These are phyloP conservation scores for Protomyces arabidopsidicola DNA, from an alignment of 1,139 yeast species.

Conservation along the genomic window DNA sequence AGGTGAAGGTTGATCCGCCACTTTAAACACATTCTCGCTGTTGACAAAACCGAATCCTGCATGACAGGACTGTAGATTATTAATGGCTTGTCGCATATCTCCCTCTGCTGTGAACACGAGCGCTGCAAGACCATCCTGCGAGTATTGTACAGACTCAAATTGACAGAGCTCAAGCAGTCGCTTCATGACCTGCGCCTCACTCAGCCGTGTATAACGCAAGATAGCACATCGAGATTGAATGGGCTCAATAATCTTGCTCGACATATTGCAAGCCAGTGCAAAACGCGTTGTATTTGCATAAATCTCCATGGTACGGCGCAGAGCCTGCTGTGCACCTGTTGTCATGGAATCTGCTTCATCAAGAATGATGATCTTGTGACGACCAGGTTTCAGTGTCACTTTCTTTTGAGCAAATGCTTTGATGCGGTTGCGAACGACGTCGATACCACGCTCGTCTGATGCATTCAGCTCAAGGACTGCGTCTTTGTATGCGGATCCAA, in stretches of 20 bases:
- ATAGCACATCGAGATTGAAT: constrained; percentile 96
- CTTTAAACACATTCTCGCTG: constrained; percentile 86
- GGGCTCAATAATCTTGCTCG: constrained; percentile 92
- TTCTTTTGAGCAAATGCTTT: constrained; percentile 95
- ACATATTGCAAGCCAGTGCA: constrained; percentile 95
- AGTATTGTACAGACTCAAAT: constrained; percentile 66
- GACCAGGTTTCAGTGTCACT: constrained; percentile 64
- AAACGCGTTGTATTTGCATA: constrained; percentile 91
- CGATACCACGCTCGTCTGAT: constrained; percentile 88
- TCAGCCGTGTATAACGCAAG: constrained; percentile 70
- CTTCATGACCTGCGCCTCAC: constrained; percentile 78
- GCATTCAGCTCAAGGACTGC: constrained; percentile 94
- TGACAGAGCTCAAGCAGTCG: constrained; percentile 69
- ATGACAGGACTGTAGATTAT: constrained; percentile 86
- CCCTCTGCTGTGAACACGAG: constrained; percentile 96
- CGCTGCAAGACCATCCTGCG: constrained; percentile 90
- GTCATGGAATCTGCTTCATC: constrained; percentile 99
- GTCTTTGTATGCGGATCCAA: constrained; percentile 68
- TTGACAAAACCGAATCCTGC: constrained; percentile 90
- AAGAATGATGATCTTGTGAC: constrained; percentile 81
- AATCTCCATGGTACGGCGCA: constrained; percentile 94
- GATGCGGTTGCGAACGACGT: constrained; percentile 85
- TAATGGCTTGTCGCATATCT: constrained; percentile 97
- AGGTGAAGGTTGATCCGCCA: constrained; percentile 97
- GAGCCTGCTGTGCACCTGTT: constrained; percentile 96